Evolutionary conservation across 805 yeast genomes (phyloP).

Genomic region (Suhomyces sp.): DNA sequence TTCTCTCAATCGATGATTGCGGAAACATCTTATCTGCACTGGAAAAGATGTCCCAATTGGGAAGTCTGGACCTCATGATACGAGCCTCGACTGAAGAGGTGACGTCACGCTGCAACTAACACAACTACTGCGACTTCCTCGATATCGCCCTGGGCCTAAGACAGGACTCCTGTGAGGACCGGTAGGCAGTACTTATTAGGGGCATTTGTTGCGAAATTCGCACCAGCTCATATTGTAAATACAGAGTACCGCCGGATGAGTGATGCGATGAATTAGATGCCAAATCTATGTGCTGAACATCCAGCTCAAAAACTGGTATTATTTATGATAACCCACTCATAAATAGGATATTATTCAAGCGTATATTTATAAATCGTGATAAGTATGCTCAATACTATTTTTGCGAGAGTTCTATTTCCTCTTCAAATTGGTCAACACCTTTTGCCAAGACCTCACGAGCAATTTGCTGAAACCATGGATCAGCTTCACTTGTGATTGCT

Average conservation of each 20-base stretch:
- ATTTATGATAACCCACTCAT: too few relatives aligned
- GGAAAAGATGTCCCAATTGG: conserved; percentile 7
- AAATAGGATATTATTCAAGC: too few relatives aligned
- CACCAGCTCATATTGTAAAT: not conserved
- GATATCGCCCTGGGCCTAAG: not conserved
- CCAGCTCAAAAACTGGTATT: too few relatives aligned
- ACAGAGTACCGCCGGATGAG: too few relatives aligned
- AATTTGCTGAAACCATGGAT: conserved; percentile 12
- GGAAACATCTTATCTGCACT: not conserved
- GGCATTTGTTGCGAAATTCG: not conserved
- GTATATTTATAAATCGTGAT: too few relatives aligned
- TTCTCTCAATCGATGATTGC: not conserved
- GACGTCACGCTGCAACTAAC: not conserved
- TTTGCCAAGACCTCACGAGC: not conserved
- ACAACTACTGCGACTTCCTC: not conserved
- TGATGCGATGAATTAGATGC: too few relatives aligned
- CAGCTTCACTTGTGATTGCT: conserved; percentile 10
- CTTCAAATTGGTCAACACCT: not conserved
- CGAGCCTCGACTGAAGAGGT: not conserved
- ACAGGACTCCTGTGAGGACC: not conserved
- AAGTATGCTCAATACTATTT: too few relatives aligned
- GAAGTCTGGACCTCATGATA: conserved; percentile 1
- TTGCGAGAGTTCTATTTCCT: not conserved
- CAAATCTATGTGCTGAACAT: not conserved
- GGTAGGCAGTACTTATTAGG: not conserved